Conservation (phyloP, 768 basidiomycete species). For the Terana coerulea region DNA sequence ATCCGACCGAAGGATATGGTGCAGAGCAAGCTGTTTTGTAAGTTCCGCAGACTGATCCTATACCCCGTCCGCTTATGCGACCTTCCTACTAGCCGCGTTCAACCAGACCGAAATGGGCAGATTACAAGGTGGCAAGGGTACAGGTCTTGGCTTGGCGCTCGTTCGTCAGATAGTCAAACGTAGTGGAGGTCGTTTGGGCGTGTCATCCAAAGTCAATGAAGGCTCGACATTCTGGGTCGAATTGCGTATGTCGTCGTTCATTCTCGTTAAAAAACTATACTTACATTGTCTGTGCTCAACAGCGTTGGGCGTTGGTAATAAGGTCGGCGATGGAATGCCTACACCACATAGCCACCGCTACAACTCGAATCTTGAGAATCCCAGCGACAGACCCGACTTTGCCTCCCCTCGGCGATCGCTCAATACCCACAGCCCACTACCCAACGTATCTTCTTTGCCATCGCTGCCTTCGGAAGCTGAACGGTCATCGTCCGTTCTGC, state of each 20-base stretch:
- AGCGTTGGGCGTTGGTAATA: too few species aligned
- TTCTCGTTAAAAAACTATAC: not conserved
- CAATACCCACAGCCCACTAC: not conserved
- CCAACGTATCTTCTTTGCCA: conserved; percentile 43
- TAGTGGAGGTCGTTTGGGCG: conserved; percentile 43
- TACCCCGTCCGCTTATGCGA: too few species aligned
- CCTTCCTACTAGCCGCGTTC: conserved; percentile 51
- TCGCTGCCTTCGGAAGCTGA: conserved; percentile 32
- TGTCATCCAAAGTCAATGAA: conserved; percentile 41
- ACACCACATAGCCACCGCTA: too few species aligned
- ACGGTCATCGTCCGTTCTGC: too few species aligned
- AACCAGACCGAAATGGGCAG: conserved; percentile 77
- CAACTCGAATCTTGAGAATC: not conserved
- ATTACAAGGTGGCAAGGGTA: conserved; percentile 58
- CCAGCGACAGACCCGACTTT: not conserved
- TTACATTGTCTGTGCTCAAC: too few species aligned
- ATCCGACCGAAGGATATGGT: conserved; percentile 64
- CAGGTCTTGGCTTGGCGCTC: conserved; percentile 49
- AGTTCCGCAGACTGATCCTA: conserved; percentile 21
- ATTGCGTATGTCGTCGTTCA: conserved; percentile 40
- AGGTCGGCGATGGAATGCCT: too few species aligned
- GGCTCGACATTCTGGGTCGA: conserved; percentile 93
- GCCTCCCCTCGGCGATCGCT: not conserved
- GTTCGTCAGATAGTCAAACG: conserved; percentile 52
- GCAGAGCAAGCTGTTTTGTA: conserved; percentile 69